A percentile compares a stretch with the other conserved stretches of the same genome.
These are phyloP conservation scores for Tulasnella calospora DNA, from an alignment of 768 basidiomycete species.

Conservation along the genomic window DNA sequence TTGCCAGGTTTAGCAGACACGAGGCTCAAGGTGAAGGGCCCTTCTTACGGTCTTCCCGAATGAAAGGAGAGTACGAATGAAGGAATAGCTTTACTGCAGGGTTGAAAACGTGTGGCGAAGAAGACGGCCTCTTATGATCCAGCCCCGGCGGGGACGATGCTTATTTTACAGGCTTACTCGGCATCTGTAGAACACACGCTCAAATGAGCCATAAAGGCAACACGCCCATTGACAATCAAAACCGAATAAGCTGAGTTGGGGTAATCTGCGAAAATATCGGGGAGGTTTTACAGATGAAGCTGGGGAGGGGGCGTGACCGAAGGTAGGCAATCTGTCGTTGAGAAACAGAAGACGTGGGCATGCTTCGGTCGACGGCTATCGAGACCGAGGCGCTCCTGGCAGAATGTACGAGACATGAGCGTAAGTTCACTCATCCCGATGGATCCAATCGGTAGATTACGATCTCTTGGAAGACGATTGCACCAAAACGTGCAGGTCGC, in stretches of 20 bases:
- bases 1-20: background rate
- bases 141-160: background rate
- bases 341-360: background rate
- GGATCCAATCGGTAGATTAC: slow-evolving; percentile 10
- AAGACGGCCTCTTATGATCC: background rate
- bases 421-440: background rate
- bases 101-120: background rate
- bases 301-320: background rate
- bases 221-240: background rate
- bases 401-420: background rate
- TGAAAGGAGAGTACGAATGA: slow-evolving; percentile 1
- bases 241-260: background rate
- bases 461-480: background rate
- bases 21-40: background rate
- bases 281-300: background rate
- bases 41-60: slow-evolving; percentile 8
- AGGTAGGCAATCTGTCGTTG: background rate
- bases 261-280: background rate
- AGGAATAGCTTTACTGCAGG: background rate
- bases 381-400: slow-evolving; percentile 1
- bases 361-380: background rate
- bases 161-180: background rate
- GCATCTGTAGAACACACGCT: background rate
- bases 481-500: background rate
- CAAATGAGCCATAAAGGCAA: background rate